phyloP scores from a whole-genome alignment of 306 rosid genomes.

The Cicer chorassanicum region DNA sequence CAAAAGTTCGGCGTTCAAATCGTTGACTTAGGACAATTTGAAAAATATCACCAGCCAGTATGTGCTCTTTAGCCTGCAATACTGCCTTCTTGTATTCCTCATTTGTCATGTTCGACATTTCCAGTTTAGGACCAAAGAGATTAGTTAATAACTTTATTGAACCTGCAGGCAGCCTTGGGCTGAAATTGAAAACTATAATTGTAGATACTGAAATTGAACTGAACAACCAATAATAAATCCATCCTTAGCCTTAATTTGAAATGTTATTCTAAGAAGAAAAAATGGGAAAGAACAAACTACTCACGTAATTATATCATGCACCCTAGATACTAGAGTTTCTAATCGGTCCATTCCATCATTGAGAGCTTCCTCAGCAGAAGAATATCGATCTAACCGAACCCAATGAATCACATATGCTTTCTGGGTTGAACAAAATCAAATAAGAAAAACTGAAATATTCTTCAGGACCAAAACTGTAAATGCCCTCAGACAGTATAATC shows the following conservation, averaged over 20 bases:
- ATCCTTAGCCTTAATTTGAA: conserved; percentile 17
- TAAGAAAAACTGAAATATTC: conserved; percentile 31
- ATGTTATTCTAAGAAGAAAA: conserved; percentile 22
- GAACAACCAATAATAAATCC: not conserved
- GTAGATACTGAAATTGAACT: conserved; percentile 39
- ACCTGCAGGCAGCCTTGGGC: conserved; percentile 96
- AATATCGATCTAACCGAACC: conserved; percentile 80
- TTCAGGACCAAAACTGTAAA: conserved; percentile 27
- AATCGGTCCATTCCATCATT: conserved; percentile 63
- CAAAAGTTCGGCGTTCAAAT: conserved; percentile 91
- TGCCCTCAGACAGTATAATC: conserved; percentile 7
- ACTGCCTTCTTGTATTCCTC: conserved; percentile 86
- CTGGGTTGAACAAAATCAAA: conserved; percentile 54
- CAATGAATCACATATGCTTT: conserved; percentile 88
- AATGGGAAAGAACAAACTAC: conserved; percentile 40
- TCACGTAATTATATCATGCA: conserved; percentile 84
- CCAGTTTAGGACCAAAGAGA: conserved; percentile 78
- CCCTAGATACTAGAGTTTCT: conserved; percentile 72
- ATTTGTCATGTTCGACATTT: conserved; percentile 76
- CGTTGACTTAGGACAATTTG: conserved; percentile 96
- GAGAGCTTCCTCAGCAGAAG: conserved; percentile 78
- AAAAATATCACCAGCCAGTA: conserved; percentile 93
- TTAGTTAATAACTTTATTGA: conserved; percentile 65
- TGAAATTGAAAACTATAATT: conserved; percentile 58
- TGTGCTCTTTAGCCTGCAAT: conserved; percentile 89